Base-by-base conservation (phyloP, 2,329 filamentous ascomycete species). In the Blastomyces gilchristii region DNA sequence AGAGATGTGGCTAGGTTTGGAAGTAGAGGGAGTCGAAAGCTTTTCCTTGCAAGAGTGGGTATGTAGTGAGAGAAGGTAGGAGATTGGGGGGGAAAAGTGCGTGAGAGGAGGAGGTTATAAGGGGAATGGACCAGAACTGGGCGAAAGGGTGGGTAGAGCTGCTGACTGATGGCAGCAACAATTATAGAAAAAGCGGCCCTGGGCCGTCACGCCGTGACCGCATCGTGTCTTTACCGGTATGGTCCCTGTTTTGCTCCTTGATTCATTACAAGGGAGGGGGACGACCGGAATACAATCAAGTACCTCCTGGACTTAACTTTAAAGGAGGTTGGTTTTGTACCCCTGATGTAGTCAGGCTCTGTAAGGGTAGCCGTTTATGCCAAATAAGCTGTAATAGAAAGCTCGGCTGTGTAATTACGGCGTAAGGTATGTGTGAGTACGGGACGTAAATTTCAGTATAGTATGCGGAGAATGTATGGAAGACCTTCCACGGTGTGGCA, bases 31-130 rank as follows among this genome's bases (percentile, higher is more conserved):
- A 39, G 47, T 43, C n/a, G 54, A 16, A 9, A 22, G 52, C 28
- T 37, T 54, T 41, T 41, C 18, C 31, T 31, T 57, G 22, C 7
- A 34, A 22, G 34, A 1, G 37, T 53, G 31, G 28, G 31, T 9
- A 41, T 57, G 41, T 41, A 41, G 18, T 25, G n/a, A 63, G 45
- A 31, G 62, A 47, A 58, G 16, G 62, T 25, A 43, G 52, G 62
- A 57, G 63, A 62, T 43, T 62, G 37, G 58, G 64, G 64, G 49
- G 39, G 28, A 22, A 14, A 39, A 52, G 58, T n/a, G 31, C n/a
- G 12, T 22, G 25, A 41, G 25, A 47, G 22, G 22, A 25, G 37
- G 41, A 16, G 58, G 8, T 43, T 56, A 37, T n/a, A 41, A 37
- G 14, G 54, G 52, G 54, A 34, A 37, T 16, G 11, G 41, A 37